A percentile compares a stretch with the other conserved stretches of the same genome.
These are phyloP conservation scores for Scolecobasidium constrictum DNA, from an alignment of 2,329 filamentous ascomycete genomes.

Conservation along the genomic window DNA sequence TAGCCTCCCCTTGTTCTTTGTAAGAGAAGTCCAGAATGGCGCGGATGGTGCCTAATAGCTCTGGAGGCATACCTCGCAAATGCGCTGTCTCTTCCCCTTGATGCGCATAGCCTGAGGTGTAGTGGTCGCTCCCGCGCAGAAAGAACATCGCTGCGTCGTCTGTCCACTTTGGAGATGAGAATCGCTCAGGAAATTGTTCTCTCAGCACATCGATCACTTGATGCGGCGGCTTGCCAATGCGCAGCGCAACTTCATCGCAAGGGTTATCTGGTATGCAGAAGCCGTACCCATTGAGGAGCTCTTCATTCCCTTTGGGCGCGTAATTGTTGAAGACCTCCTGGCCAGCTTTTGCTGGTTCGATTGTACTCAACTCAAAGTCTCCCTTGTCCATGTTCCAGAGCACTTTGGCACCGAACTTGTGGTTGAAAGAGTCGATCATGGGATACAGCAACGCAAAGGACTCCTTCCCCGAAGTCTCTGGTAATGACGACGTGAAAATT, in stretches of 20 bases:
- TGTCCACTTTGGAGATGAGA: constrained; percentile 21
- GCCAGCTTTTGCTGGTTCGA: constrained; percentile 22
- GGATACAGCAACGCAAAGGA: constrained; percentile 37
- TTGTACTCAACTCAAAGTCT: constrained; percentile 28
- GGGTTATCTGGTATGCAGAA: constrained; percentile 38
- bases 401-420: constrained; percentile 34
- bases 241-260: constrained; percentile 33
- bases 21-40: constrained; percentile 14
- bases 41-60: constrained; percentile 20
- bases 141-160: constrained; percentile 26
- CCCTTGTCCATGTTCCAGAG: constrained; percentile 34
- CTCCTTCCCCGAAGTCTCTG: constrained; percentile 14
- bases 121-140: constrained; percentile 22
- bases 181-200: constrained; percentile 21
- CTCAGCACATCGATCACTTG: constrained; percentile 21
- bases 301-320: constrained; percentile 41
- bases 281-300: constrained; percentile 42
- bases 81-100: constrained; percentile 15
- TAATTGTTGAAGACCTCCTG: constrained; percentile 43
- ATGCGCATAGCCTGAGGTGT: constrained; percentile 21
- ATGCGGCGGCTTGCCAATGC: constrained; percentile 28
- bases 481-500: neutral
- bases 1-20: constrained; percentile 9
- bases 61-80: constrained; percentile 23
- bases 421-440: constrained; percentile 38